Evolutionary conservation across 805 yeast species (phyloP), one percentile per base, ranked within the genome.

Genomic region (Saccharomycopsis sp.): DNA sequence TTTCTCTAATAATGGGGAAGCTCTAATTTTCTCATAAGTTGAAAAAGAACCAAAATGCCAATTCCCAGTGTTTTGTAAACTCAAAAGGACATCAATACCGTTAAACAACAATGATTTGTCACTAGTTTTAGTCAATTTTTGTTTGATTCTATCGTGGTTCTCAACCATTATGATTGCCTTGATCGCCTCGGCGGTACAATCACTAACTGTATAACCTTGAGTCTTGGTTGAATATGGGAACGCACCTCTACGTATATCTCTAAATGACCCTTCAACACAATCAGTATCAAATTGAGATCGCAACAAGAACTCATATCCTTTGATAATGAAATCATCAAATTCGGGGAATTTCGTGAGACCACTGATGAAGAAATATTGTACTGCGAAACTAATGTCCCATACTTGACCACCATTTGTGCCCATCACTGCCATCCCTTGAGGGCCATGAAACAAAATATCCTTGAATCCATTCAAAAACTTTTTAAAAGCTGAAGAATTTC

Each of bases 391-490:
- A 22, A 81, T 80, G 62, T 93, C 99, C 98, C 99, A 93, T 1
- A 83, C 89, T 63, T 93, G 99, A 0, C 85, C 86, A 20, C 99
- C 99, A 61, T 93, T 93, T 0, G 99, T 93, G 2, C 99, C 99
- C 85, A 84, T 86, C 45, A 86, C 83, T 2, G 90, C 76, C 79
- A 93, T 72, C 3, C 99, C 99, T 58, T 83, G 84, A 0, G 88
- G 84, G 0, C 96, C 94, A 65, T 83, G 81, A 62, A 85, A 88
- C 41, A 87, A 56, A 29, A 78, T 79, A 55, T 93, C 97, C 31
- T 78, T 72, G 67, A 85, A 77, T 47, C 93, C 68, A 14, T 65
- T 70, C 37, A 73, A 59, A 24, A 81, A 71, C 19, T 68, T 65
- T 42, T 69, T 55, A 62, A 85, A 89, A 8, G 71, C 72, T 1